phyloP scores from a whole-genome alignment of 371 early-diverging fungal species.

The Haplosporangium sp. region DNA sequence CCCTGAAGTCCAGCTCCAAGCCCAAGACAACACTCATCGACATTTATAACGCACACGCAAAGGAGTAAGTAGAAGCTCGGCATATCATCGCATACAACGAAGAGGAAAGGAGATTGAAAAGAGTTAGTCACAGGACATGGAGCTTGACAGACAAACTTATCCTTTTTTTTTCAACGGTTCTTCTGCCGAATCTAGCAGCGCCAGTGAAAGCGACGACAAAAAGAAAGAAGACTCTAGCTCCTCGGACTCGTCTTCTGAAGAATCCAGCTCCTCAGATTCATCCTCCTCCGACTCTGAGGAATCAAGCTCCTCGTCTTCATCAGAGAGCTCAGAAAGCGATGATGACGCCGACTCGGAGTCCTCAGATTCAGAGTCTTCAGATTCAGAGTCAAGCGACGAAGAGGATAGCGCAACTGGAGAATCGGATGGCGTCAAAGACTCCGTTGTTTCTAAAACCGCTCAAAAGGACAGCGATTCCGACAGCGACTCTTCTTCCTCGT shows the following conservation, averaged over 20 bases:
- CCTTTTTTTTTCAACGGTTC: too few relatives aligned
- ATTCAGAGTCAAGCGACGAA: slow-evolving; percentile 18
- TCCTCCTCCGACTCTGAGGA: slow-evolving; percentile 21
- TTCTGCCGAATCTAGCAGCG: neutral
- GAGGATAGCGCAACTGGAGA: slow-evolving; percentile 17
- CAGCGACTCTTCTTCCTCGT: slow-evolving; percentile 12
- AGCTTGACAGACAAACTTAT: too few relatives aligned
- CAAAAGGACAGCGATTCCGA: slow-evolving; percentile 20
- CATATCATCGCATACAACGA: too few relatives aligned
- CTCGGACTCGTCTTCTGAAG: too few relatives aligned
- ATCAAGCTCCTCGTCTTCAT: slow-evolving; percentile 32
- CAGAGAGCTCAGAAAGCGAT: slow-evolving; percentile 29
- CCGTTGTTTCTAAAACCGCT: too few relatives aligned
- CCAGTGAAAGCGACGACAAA: slow-evolving; percentile 14
- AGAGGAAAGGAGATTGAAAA: too few relatives aligned
- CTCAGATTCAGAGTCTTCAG: slow-evolving; percentile 19
- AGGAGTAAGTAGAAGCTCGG: neutral
- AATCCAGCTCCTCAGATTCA: slow-evolving; percentile 9
- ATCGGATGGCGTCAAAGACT: slow-evolving; percentile 11
- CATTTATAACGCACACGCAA: slow-evolving; percentile 26
- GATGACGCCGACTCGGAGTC: slow-evolving; percentile 47
- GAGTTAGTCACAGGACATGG: too few relatives aligned
- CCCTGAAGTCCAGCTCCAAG: slow-evolving; percentile 43
- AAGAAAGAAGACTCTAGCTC: slow-evolving; percentile 9
- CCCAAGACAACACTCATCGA: slow-evolving; percentile 42